A percentile compares a stretch with the other conserved stretches of the same genome.
Evolutionary conservation across 2,329 filamentous ascomycete genomes (phyloP).

Genomic region (Thelonectria rubi): DNA sequence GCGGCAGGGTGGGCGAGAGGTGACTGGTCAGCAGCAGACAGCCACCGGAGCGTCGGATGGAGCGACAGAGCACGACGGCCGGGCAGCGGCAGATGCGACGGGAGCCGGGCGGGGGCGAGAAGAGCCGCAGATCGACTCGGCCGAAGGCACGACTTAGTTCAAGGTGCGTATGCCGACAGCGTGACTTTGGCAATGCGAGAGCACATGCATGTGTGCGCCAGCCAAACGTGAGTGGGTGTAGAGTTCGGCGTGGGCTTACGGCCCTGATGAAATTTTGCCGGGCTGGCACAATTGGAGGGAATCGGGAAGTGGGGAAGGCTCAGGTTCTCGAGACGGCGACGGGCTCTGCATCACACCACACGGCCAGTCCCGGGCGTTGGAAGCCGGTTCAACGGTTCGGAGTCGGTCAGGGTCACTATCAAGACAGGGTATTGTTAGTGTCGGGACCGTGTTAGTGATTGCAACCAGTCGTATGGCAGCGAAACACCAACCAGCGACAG

Average conservation of each 20-base stretch:
- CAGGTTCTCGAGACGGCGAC: background rate
- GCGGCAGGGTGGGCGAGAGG: constrained; percentile 9
- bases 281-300: constrained; percentile 24
- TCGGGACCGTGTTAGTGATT: background rate
- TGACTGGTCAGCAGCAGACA: constrained; percentile 12
- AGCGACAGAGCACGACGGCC: constrained; percentile 14
- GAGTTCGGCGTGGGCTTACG: constrained; percentile 2
- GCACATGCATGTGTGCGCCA: constrained; percentile 17
- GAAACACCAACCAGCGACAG: constrained; percentile 1
- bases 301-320: constrained; percentile 38
- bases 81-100: constrained; percentile 18
- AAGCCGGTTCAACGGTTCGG: constrained; percentile 1
- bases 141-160: constrained; percentile 15
- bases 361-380: constrained; percentile 26
- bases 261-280: constrained; percentile 3
- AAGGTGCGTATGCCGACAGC: constrained; percentile 9
- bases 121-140: constrained; percentile 27
- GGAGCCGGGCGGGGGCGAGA: constrained; percentile 4
- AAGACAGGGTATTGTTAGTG: constrained; percentile 4
- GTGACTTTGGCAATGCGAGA: constrained; percentile 22
- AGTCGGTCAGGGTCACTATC: background rate
- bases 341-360: constrained; percentile 37
- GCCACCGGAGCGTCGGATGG: background rate
- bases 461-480: background rate
- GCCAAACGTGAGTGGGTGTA: constrained; percentile 25